Evolutionary conservation across 495 filamentous ascomycete species (phyloP).

Genomic region (Rostrohypoxylon terebratum): DNA sequence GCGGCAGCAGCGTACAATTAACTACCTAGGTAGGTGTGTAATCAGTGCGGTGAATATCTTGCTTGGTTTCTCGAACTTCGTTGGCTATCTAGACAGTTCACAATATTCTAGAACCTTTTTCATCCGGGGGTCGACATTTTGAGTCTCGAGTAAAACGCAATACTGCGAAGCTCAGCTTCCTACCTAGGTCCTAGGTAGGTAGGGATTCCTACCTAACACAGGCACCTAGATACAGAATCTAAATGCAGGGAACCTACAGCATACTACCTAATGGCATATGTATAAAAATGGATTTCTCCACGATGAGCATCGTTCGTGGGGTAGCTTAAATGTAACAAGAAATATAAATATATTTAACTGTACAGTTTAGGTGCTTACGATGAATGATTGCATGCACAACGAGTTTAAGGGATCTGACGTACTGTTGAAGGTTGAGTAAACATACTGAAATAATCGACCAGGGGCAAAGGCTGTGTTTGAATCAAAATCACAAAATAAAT

Average conservation of each 20-base stretch:
- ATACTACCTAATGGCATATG: not conserved
- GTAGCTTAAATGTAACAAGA: not conserved
- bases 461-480: not conserved
- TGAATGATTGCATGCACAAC: not conserved
- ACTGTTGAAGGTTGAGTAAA: not conserved
- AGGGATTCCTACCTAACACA: not conserved
- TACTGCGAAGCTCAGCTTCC: not conserved
- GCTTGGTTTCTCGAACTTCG: not conserved
- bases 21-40: not conserved
- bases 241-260: not conserved
- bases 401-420: not conserved
- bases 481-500: not conserved
- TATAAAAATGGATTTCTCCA: not conserved
- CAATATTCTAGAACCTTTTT: constrained; percentile 2
- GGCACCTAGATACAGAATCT: not conserved
- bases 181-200: not conserved
- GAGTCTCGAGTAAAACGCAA: not conserved
- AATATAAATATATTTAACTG: not conserved
- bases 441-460: too few species aligned
- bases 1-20: not conserved
- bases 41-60: constrained; percentile 5
- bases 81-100: not conserved
- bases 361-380: constrained; percentile 32
- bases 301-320: not conserved
- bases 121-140: not conserved